Base-by-base conservation (phyloP, 257 asterid genomes). In the Nicotiana knightiana region DNA sequence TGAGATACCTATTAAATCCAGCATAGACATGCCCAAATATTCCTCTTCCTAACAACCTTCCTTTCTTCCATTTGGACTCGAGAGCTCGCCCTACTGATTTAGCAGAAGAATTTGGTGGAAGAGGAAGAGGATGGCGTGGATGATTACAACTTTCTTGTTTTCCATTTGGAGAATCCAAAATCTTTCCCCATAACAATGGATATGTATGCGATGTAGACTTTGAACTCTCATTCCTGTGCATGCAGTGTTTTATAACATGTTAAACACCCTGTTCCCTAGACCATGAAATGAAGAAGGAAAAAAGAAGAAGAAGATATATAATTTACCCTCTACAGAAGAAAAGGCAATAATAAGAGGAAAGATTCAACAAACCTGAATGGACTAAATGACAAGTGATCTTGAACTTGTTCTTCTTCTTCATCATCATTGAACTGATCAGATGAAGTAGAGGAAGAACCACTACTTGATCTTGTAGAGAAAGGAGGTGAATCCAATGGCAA, bases 11-110 rank as follows among this genome's bases (percentile, higher is more conserved):
- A 82, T 88, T 86, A 81, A 93, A 91, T 75, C 93, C 94, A 82
- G 89, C 89, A 83, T 91, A 93, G 58, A 93, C 94, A 61, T 86
- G 91, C 6, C 97, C 96, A 88, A 89, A 91, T 43, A 92, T 89
- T 85, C 94, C 97, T 83, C 89, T 87, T 48, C 93, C 95, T 84
- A 91, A 90, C 70, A 90, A 78, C 30, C 89, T 89, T 53, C 94
- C 97, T 82, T 93, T 91, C 85, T 90, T 91, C 94, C 94, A 93
- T 48, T 43, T 80, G 33, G 81, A 32, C 7, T 53, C 63, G 16
- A 63, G 54, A 62, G 11, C 26, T 62, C 30, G 83, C 67, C 66
- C 64, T 30, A 57, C 12, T 57, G 66, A 51, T 26, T 43, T 76
- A 24, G 59, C 53, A 30, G 66, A 76, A 68, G 73, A 82, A 70